Base-by-base conservation (phyloP, 257 asterid genomes). In the Petrea volubilis region DNA sequence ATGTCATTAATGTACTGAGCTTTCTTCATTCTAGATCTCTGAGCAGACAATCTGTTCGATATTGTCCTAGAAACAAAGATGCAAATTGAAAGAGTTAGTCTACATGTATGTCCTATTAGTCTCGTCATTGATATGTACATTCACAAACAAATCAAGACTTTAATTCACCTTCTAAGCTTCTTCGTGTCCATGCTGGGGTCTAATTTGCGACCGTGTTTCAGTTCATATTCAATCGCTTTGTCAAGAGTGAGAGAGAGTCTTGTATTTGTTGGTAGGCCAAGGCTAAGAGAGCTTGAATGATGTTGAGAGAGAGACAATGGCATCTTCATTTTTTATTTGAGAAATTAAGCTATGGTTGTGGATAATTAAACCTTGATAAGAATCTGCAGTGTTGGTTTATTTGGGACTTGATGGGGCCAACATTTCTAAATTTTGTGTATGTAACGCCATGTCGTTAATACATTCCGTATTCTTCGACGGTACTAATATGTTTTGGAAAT, bases 31-130 rank as follows among this genome's bases (percentile, higher is more conserved):
- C 88, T 76, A 1, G 82, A 77, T 68, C 88, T 84, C 60, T 73
- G 82, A 15, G 88, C 89, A 3, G 96, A 90, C 5, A 87, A 80
- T 34, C 87, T 70, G 49, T 87, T 90, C 10, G 90, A 83, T 64
- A 90, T 28, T 2, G 78, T 84, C 83, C 96, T 89, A 41, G 47
- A 57, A 74, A n/a, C 17, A 72, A 6, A 61, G 12, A 60, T 0
- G 14, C 15, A 49, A 21, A 27, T 1, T 0, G 7, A 49, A 14
- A 9, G 1, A 18, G 31, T 25, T 1, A 7, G 17, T 38, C 9
- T 1, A 7, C 1, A 38, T 7, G 9, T 38, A n/a, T n/a, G n/a
- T n/a, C n/a, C n/a, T n/a, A n/a, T n/a, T n/a, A 38, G 9, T 3
- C 6, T 38, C 9, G 4, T 3, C 43, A 28, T 17, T 7, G 20